A percentile compares a stretch with the other conserved stretches of the same genome.
phyloP scores from a whole-genome alignment of 78 protist genomes.

The Anaeramoeba ignava region DNA sequence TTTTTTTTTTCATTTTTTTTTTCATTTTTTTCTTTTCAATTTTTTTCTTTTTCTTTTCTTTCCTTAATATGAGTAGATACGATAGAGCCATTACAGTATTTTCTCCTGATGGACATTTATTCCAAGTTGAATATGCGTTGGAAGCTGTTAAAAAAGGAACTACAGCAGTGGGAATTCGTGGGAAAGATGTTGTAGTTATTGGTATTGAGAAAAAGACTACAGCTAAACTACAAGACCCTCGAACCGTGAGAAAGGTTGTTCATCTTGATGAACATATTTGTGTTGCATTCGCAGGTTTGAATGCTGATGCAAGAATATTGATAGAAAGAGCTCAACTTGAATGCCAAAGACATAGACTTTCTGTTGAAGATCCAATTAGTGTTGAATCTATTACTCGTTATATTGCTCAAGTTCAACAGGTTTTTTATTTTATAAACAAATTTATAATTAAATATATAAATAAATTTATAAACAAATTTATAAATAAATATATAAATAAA shows the following conservation, averaged over 20 bases:
- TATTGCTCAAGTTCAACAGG: constrained; percentile 61
- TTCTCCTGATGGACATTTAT: constrained; percentile 97
- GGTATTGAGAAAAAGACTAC: constrained; percentile 33
- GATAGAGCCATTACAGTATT: constrained; percentile 99
- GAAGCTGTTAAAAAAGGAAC: constrained; percentile 98
- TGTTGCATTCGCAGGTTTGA: constrained; percentile 90
- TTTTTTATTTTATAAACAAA: no score
- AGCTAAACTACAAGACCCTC: constrained; percentile 71
- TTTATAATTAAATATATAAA: no score
- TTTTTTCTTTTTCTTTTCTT: no score
- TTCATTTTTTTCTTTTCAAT: no score
- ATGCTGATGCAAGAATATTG: constrained; percentile 93
- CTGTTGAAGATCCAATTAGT: constrained; percentile 80
- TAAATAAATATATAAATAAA: no score
- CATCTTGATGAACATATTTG: constrained; percentile 82
- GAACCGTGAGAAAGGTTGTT: constrained; percentile 90
- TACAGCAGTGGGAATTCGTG: constrained; percentile 87
- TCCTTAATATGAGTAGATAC: no score
- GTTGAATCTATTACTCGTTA: constrained; percentile 76
- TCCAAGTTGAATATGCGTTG: constrained; percentile 92
- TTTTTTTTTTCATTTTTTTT: no score
- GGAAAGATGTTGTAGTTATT: constrained; percentile 69
- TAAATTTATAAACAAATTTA: no score
- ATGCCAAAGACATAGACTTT: constrained; percentile 86
- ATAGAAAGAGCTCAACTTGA: constrained; percentile 82